Percentiles rank a stretch among this genome's conserved stretches.
Conservation (phyloP, 2,329 filamentous ascomycete species). For the Neopestalotiopsis rosae region DNA sequence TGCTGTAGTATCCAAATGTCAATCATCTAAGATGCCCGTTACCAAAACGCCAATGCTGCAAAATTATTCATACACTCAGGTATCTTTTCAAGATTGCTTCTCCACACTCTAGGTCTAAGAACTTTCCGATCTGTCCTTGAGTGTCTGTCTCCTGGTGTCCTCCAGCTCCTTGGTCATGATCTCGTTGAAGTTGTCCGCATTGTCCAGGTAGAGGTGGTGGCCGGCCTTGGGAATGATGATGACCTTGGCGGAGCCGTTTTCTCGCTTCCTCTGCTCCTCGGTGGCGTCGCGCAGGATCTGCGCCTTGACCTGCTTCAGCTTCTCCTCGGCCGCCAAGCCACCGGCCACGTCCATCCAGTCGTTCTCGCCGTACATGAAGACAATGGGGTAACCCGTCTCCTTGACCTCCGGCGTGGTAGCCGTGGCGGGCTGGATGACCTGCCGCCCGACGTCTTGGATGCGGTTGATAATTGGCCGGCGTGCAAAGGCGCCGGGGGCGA, state of each 20-base stretch:
- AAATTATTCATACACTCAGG: background rate
- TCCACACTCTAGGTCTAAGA: background rate
- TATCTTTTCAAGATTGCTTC: background rate
- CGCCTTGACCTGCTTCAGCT: conserved; percentile 71
- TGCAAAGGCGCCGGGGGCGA: conserved; percentile 92
- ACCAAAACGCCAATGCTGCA: background rate
- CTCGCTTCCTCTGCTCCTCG: conserved; percentile 69
- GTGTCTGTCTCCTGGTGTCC: conserved; percentile 46
- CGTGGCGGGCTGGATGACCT: conserved; percentile 50
- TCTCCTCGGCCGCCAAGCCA: conserved; percentile 79
- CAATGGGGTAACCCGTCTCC: conserved; percentile 77
- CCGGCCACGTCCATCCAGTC: conserved; percentile 99
- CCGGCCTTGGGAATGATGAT: conserved; percentile 71
- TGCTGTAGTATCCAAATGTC: background rate
- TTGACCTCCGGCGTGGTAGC: conserved; percentile 37
- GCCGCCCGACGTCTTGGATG: conserved; percentile 86
- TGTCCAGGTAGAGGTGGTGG: conserved; percentile 66
- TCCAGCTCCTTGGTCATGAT: conserved; percentile 59
- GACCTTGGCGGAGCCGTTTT: conserved; percentile 84
- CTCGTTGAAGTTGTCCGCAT: conserved; percentile 62
- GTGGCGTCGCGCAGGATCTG: conserved; percentile 66
- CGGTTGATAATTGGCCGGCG: conserved; percentile 85
- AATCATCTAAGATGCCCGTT: background rate
- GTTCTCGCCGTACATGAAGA: conserved; percentile 96
- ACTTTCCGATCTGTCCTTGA: conserved; percentile 24